A percentile compares a stretch with the other conserved stretches of the same genome.
phyloP scores from a whole-genome alignment of 2,329 filamentous ascomycete genomes.

The Zymoseptoria brevis region DNA sequence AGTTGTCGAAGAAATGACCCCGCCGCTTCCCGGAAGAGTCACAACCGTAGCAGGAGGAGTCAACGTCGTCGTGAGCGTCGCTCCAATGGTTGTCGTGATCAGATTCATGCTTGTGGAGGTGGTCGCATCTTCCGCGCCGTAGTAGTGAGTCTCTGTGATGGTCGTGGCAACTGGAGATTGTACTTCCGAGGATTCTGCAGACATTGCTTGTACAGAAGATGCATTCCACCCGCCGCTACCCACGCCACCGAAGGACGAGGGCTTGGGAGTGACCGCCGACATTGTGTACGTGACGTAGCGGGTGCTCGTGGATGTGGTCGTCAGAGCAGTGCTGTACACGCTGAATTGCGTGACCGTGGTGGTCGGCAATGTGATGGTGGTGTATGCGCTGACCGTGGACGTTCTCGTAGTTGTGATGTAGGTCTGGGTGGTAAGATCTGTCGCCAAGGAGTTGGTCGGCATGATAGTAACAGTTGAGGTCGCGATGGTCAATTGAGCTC shows the following conservation, averaged over 20 bases:
- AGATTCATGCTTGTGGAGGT: constrained; percentile 21
- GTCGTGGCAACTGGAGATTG: constrained; percentile 5
- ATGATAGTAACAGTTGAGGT: constrained; percentile 18
- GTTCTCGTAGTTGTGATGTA: constrained; percentile 10
- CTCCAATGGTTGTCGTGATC: constrained; percentile 22
- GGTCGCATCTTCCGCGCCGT: constrained; percentile 18
- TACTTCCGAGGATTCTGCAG: neutral
- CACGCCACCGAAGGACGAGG: constrained; percentile 18
- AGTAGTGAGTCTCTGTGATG: constrained; percentile 20
- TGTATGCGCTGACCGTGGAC: constrained; percentile 6
- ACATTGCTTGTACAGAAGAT: constrained; percentile 6
- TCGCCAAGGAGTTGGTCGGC: constrained; percentile 6
- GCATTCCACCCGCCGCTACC: constrained; percentile 24
- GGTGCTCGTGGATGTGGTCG: constrained; percentile 24
- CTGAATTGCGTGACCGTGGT: constrained; percentile 24
- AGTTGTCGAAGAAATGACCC: constrained; percentile 1
- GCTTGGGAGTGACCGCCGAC: constrained; percentile 10
- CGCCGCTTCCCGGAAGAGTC: neutral
- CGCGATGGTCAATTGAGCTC: constrained; percentile 15
- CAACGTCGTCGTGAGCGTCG: constrained; percentile 11
- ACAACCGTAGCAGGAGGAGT: constrained; percentile 1
- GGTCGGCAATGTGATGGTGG: constrained; percentile 17
- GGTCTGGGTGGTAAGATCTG: constrained; percentile 3
- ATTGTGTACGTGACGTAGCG: constrained; percentile 19
- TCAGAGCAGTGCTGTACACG: constrained; percentile 16